Conservation (phyloP, 257 asterid species). For the Ilex aquifolium region DNA sequence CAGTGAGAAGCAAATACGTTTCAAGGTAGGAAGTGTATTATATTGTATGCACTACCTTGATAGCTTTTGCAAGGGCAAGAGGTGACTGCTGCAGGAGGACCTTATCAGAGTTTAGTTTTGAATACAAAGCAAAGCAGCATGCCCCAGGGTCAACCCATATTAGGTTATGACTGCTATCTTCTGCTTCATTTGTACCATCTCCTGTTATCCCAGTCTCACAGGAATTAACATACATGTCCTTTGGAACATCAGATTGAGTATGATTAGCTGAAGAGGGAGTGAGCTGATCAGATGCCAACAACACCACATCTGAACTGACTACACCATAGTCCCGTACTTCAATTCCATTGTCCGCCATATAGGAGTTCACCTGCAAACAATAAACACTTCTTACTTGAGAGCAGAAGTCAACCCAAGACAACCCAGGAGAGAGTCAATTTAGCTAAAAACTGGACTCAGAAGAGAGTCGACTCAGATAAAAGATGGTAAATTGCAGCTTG, state of each 20-base stretch:
- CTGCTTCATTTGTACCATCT: constrained; percentile 22
- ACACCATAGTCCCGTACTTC: constrained; percentile 62
- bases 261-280: constrained; percentile 1
- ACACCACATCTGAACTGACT: constrained; percentile 60
- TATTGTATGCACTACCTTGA: constrained; percentile 52
- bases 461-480: constrained; percentile 1
- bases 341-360: constrained; percentile 63
- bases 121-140: constrained; percentile 77
- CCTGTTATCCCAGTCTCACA: constrained; percentile 13
- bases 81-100: constrained; percentile 73
- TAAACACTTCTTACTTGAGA: constrained; percentile 4
- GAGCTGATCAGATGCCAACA: constrained; percentile 74
- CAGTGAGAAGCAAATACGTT: too few relatives aligned
- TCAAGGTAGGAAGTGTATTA: constrained; percentile 6
- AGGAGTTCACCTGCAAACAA: constrained; percentile 48
- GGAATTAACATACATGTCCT: neutral
- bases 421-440: constrained; percentile 1
- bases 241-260: constrained; percentile 12
- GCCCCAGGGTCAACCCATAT: constrained; percentile 83
- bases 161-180: constrained; percentile 35
- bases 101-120: constrained; percentile 61
- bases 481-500: neutral
- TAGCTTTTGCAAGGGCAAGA: constrained; percentile 84
- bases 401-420: constrained; percentile 11
- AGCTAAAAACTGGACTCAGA: constrained; percentile 7